A percentile compares a stretch with the other conserved stretches of the same genome.
These are phyloP conservation scores for Globisporangium mamillatum DNA, from an alignment of 352 stramenopile genomes.

Conservation along the genomic window DNA sequence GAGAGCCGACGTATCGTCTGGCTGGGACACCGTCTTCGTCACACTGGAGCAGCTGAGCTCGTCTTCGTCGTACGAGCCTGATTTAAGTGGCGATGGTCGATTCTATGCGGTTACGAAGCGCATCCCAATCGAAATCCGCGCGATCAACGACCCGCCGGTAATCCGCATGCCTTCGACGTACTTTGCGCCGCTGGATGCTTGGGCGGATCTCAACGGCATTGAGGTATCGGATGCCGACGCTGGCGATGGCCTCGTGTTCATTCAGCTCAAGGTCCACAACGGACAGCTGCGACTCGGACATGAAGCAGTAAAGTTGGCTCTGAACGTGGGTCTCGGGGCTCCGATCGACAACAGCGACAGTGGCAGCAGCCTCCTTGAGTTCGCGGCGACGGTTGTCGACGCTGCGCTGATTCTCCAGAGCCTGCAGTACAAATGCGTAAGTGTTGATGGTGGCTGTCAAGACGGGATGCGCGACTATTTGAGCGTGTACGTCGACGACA, in stretches of 20 bases:
- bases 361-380: conserved; percentile 25
- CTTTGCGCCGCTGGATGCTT: conserved; percentile 29
- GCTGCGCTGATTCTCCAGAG: conserved; percentile 22
- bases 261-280: conserved; percentile 33
- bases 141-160: conserved; percentile 42
- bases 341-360: neutral
- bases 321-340: neutral
- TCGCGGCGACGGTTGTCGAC: conserved; percentile 27
- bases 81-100: conserved; percentile 18
- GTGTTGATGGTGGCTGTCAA: conserved; percentile 22
- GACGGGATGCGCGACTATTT: conserved; percentile 33
- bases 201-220: conserved; percentile 25
- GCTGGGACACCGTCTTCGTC: conserved; percentile 39
- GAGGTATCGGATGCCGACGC: conserved; percentile 42
- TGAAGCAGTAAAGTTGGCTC: neutral
- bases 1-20: conserved; percentile 21
- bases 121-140: conserved; percentile 38
- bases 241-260: conserved; percentile 36
- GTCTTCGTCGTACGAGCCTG: neutral
- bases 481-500: conserved; percentile 54
- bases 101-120: conserved; percentile 32
- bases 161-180: conserved; percentile 29
- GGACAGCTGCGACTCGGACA: conserved; percentile 31
- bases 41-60: conserved; percentile 22
- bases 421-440: conserved; percentile 41